Evolutionary conservation across 2,329 filamentous ascomycete species (phyloP).

Genomic region (Curvularia verruculosa): DNA sequence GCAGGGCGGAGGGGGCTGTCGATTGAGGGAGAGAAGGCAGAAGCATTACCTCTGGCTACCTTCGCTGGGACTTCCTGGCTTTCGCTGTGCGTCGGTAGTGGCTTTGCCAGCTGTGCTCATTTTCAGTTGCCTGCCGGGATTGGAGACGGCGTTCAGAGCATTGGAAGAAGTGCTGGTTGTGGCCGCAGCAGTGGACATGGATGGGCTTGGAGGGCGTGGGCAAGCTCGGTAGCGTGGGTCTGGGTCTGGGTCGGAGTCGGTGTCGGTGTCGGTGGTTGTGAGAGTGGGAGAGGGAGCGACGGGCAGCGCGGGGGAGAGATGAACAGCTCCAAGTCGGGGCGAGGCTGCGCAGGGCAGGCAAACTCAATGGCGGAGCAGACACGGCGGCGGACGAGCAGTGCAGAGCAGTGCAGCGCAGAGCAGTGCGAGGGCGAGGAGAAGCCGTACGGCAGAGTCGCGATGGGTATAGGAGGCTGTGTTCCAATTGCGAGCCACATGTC

Average conservation of each 20-base stretch:
- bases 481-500: constrained; percentile 26
- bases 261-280: not conserved
- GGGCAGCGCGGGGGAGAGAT: constrained; percentile 18
- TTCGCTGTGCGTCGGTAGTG: constrained; percentile 58
- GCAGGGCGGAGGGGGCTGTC: not conserved
- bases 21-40: constrained; percentile 1
- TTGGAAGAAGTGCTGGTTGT: constrained; percentile 42
- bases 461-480: constrained; percentile 30
- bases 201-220: constrained; percentile 26
- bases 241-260: constrained; percentile 13
- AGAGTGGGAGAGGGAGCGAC: constrained; percentile 23
- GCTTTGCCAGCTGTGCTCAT: constrained; percentile 57
- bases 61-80: constrained; percentile 62
- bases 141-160: constrained; percentile 45
- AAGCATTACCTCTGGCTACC: constrained; percentile 61
- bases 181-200: constrained; percentile 45
- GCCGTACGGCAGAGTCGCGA: constrained; percentile 31
- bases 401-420: not conserved
- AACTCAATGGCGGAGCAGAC: constrained; percentile 34
- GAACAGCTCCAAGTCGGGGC: constrained; percentile 24
- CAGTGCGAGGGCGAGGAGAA: constrained; percentile 11
- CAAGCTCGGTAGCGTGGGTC: constrained; percentile 19
- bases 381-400: constrained; percentile 13
- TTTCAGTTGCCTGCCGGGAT: constrained; percentile 55
- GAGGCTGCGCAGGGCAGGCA: constrained; percentile 36